phyloP scores from a whole-genome alignment of 768 basidiomycete genomes.

The Dendrothele bispora region DNA sequence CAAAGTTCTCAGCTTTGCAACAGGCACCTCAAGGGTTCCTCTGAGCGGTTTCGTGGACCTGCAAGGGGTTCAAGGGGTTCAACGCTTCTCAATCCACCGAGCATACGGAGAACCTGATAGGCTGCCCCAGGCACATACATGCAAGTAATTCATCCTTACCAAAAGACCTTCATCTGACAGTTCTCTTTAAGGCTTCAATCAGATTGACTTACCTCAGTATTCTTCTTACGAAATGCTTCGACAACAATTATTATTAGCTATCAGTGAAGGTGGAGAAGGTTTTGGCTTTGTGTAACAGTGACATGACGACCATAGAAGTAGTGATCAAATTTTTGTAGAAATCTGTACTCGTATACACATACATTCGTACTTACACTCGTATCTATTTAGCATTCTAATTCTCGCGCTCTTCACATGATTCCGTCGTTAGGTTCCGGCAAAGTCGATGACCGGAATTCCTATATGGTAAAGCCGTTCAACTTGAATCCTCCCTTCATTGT shows the following conservation, averaged over 20 bases:
- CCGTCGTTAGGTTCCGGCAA: too few species aligned
- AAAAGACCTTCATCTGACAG: constrained; percentile 13
- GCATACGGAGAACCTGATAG: constrained; percentile 87
- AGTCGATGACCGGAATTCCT: neutral
- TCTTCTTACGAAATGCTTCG: constrained; percentile 96
- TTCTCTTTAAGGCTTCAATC: constrained; percentile 73
- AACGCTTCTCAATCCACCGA: constrained; percentile 93
- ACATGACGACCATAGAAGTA: too few species aligned
- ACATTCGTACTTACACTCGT: too few species aligned
- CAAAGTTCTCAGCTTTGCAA: constrained; percentile 96
- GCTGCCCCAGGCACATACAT: constrained; percentile 88
- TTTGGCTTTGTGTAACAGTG: constrained; percentile 81
- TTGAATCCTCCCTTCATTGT: neutral
- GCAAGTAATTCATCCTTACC: constrained; percentile 40
- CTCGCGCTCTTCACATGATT: too few species aligned
- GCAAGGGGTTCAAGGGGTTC: constrained; percentile 93
- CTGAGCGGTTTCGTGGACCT: constrained; percentile 92
- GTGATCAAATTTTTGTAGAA: constrained; percentile 23
- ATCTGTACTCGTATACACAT: constrained; percentile 5
- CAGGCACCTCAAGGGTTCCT: constrained; percentile 89
- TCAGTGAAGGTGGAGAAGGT: constrained; percentile 94
- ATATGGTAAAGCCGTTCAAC: neutral
- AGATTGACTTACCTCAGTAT: constrained; percentile 93
- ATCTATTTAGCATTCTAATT: too few species aligned
- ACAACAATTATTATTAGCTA: constrained; percentile 85